Base-by-base conservation (phyloP, 805 yeast genomes). In the Candida nonsorbophila region DNA sequence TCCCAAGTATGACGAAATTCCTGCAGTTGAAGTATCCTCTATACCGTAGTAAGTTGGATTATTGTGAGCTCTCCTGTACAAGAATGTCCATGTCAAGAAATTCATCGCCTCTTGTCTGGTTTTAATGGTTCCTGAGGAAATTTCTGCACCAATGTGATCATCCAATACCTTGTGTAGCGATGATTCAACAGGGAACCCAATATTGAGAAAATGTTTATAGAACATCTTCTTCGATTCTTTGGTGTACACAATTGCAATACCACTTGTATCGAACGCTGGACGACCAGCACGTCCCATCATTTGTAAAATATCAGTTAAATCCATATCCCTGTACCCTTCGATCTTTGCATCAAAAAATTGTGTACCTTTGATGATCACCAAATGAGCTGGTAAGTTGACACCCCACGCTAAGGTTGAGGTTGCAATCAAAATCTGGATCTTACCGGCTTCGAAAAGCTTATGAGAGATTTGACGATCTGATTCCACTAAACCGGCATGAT, bases 391-490 rank as follows among this genome's bases (percentile, higher is more conserved):
- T 39, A 83, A 63, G 44, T 82, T 83, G 26, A 83, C 90, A 54
- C 90, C 90, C 90, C 90, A 83, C 0, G 92, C 90, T 39, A 83
- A 66, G 1, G 90, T 83, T n/a, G 86, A 78, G 0, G 92, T 82
- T 2, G 90, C 88, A 21, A 83, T 66, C 37, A 82, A 64, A 24
- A 82, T 72, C 54, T 83, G 92, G 27, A 82, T 71, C 49, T 79
- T 80, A 24, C 73, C 77, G n/a, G 65, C 55, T 33, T 80, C 85
- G 53, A 82, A 82, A 21, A 82, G 54, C 42, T 76, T 75, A 45
- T 82, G 90, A 4, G 84, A 72, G 10, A 82, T 67, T 39, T 73
- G 73, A 34, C 92, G 67, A 49, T 82, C 92, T 12, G 74, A 62
- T 38, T 82, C 86, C 7, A 79, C 84, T 29, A 82, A 60, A 42